Evolutionary conservation across 371 early-diverging fungal genomes (phyloP).

Genomic region (Blakeslea trispora): DNA sequence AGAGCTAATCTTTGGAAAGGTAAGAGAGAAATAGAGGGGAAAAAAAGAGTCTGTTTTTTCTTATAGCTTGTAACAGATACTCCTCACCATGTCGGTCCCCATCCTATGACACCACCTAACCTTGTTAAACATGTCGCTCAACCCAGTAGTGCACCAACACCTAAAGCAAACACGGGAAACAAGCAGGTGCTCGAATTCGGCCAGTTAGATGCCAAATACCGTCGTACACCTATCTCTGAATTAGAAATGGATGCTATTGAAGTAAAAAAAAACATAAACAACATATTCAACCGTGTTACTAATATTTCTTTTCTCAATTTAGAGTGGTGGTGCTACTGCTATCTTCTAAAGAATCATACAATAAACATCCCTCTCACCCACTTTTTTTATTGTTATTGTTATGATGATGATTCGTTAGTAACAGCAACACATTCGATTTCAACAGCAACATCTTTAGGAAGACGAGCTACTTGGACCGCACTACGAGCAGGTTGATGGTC

Average conservation of each 20-base stretch:
- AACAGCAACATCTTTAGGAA: conserved; percentile 75
- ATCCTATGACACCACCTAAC: conserved; percentile 50
- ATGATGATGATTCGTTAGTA: too few relatives aligned
- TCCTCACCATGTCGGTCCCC: conserved; percentile 45
- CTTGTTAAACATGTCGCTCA: conserved; percentile 50
- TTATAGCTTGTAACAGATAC: conserved; percentile 25
- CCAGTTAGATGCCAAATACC: conserved; percentile 43
- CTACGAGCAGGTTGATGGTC: conserved; percentile 76
- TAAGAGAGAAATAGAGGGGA: conserved; percentile 9
- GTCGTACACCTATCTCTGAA: conserved; percentile 38
- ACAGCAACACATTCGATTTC: conserved; percentile 81
- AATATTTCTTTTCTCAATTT: too few relatives aligned
- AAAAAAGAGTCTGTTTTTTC: not conserved
- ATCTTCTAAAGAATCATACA: conserved; percentile 13
- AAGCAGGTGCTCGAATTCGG: conserved; percentile 35
- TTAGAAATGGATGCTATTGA: conserved; percentile 56
- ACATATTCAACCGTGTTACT: too few relatives aligned
- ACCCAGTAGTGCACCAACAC: conserved; percentile 17
- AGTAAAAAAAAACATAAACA: conserved; percentile 32
- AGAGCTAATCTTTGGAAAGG: conserved; percentile 52
- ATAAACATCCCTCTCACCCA: not conserved
- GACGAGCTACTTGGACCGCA: conserved; percentile 80
- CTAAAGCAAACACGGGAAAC: not conserved
- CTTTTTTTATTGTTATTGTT: not conserved
- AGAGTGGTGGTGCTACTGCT: conserved; percentile 45